These are phyloP conservation scores for Flaveria bidentis DNA, from an alignment of 129 eudicot species.

Conservation along the genomic window DNA sequence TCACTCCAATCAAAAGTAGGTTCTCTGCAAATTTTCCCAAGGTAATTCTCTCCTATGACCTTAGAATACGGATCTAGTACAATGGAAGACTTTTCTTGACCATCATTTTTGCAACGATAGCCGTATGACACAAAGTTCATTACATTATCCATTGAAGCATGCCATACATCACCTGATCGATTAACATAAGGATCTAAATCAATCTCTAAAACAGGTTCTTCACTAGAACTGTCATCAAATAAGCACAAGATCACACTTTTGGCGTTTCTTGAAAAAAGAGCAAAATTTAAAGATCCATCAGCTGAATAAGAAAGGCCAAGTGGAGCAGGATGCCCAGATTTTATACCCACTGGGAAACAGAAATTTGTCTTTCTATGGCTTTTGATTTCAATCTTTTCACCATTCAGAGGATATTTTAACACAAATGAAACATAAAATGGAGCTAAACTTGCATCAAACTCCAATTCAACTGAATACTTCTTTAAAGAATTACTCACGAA, in stretches of 20 bases:
- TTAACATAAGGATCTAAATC: slow-evolving; percentile 93
- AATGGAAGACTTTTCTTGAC: slow-evolving; percentile 39
- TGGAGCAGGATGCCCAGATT: slow-evolving; percentile 74
- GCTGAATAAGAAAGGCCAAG: slow-evolving; percentile 63
- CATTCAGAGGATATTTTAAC: slow-evolving; percentile 41
- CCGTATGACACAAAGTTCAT: slow-evolving; percentile 66
- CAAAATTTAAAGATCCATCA: slow-evolving; percentile 69
- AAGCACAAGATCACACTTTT: slow-evolving; percentile 73
- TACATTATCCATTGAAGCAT: slow-evolving; percentile 56
- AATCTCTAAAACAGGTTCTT: slow-evolving; percentile 73
- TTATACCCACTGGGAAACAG: slow-evolving; percentile 79
- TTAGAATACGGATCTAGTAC: slow-evolving; percentile 89
- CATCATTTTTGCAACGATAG: slow-evolving; percentile 53
- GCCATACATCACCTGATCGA: slow-evolving; percentile 95
- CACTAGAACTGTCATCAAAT: slow-evolving; percentile 43
- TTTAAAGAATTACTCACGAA: slow-evolving; percentile 44
- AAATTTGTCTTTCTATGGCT: slow-evolving; percentile 71
- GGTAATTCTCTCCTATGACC: slow-evolving; percentile 41
- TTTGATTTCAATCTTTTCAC: slow-evolving; percentile 48
- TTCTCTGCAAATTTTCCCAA: slow-evolving; percentile 53
- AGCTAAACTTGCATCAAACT: slow-evolving; percentile 69
- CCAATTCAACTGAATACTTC: slow-evolving; percentile 48
- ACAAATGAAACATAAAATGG: slow-evolving; percentile 77
- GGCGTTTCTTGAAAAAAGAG: slow-evolving; percentile 69
- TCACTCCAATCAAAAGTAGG: slow-evolving; percentile 84